phyloP scores from a whole-genome alignment of 1,139 yeast genomes.

The Eremothecium gossypii region DNA sequence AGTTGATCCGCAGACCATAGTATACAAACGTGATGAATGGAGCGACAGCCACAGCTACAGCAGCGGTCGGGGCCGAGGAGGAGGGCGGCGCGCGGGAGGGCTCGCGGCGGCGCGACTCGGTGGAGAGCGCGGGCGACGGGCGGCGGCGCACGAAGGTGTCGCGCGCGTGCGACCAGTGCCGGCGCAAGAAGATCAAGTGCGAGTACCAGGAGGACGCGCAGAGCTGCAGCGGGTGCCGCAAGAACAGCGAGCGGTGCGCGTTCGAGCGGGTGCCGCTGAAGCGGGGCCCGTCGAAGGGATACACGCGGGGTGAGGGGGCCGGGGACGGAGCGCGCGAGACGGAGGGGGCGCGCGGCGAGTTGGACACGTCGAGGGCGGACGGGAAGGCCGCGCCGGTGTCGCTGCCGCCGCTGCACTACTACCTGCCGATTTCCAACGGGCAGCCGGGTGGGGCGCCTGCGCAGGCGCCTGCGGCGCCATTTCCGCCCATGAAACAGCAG shows the following conservation, averaged over 20 bases:
- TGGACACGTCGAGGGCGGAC: not conserved
- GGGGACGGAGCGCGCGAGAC: not conserved
- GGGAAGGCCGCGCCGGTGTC: slow-evolving; percentile 4
- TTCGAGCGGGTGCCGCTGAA: slow-evolving; percentile 64
- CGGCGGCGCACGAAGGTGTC: slow-evolving; percentile 17
- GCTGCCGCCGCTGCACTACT: slow-evolving; percentile 27
- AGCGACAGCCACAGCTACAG: not conserved
- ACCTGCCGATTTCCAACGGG: slow-evolving; percentile 15
- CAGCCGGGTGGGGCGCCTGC: slow-evolving; percentile 3
- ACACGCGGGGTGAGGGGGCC: slow-evolving; percentile 17
- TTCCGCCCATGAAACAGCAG: slow-evolving; percentile 20
- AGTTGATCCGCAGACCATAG: too few species aligned
- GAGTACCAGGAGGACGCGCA: slow-evolving; percentile 38
- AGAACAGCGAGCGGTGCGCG: slow-evolving; percentile 46
- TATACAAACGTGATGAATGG: not conserved
- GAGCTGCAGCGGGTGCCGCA: slow-evolving; percentile 49
- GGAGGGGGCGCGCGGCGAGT: not conserved
- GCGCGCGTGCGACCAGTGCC: slow-evolving; percentile 34
- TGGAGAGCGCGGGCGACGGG: slow-evolving; percentile 4
- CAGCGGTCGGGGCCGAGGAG: not conserved
- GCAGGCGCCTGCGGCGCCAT: slow-evolving; percentile 18
- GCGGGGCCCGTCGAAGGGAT: slow-evolving; percentile 72
- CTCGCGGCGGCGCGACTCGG: slow-evolving; percentile 1
- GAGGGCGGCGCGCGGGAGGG: not conserved
- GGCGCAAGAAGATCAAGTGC: slow-evolving; percentile 55